Evolutionary conservation across 768 basidiomycete species (phyloP).

Genomic region (Psilocybe cubensis): DNA sequence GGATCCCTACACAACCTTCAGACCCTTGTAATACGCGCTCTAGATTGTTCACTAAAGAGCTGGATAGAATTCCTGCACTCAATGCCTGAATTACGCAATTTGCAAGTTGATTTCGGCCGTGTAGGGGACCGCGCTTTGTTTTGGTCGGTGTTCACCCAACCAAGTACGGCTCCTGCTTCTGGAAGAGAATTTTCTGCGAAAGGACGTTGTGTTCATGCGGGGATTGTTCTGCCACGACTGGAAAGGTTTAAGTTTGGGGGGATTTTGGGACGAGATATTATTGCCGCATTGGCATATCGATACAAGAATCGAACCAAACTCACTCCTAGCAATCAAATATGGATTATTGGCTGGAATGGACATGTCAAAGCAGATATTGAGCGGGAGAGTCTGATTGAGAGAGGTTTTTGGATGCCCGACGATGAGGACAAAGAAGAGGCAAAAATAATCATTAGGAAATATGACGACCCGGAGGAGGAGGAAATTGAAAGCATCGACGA

Average conservation of each 20-base stretch:
- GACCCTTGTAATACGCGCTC: conserved; percentile 41
- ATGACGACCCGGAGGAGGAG: conserved; percentile 33
- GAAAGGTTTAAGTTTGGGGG: conserved; percentile 32
- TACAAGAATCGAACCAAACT: background rate
- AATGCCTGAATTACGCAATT: conserved; percentile 34
- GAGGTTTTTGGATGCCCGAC: conserved; percentile 31
- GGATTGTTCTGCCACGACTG: conserved; percentile 27
- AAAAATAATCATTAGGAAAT: conserved; percentile 31
- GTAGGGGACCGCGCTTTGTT: conserved; percentile 27
- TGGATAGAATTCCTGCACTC: conserved; percentile 39
- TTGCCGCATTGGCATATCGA: conserved; percentile 20
- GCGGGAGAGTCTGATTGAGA: conserved; percentile 41
- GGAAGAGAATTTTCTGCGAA: background rate
- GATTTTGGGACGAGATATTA: conserved; percentile 25
- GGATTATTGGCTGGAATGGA: conserved; percentile 39
- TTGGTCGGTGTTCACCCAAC: conserved; percentile 35
- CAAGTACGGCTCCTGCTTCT: background rate
- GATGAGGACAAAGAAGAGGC: conserved; percentile 14
- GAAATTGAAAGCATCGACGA: conserved; percentile 12
- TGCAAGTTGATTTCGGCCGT: conserved; percentile 47
- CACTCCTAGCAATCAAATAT: conserved; percentile 16
- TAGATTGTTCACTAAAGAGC: conserved; percentile 40
- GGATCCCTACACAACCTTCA: conserved; percentile 27
- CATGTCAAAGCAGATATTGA: conserved; percentile 36
- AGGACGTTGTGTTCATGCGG: background rate